Evolutionary conservation across 495 filamentous ascomycete genomes (phyloP).

Genomic region (Alectoria sarmentosa): DNA sequence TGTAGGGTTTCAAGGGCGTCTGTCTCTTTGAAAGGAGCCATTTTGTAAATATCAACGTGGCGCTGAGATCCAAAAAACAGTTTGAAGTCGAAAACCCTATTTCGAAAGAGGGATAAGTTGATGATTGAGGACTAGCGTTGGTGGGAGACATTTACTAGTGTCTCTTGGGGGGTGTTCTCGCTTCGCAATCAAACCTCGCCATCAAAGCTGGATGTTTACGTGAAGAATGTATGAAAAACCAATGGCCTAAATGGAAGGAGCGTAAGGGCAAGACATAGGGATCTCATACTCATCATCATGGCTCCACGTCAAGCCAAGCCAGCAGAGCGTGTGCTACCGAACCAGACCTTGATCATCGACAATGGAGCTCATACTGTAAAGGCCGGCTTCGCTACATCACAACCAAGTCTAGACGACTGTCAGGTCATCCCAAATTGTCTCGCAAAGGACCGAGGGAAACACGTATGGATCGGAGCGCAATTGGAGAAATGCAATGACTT

Average conservation of each 20-base stretch:
- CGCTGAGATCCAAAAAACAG: neutral
- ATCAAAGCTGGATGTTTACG: neutral
- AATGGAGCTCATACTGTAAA: slow-evolving; percentile 94
- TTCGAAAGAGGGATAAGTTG: neutral
- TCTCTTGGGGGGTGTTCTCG: neutral
- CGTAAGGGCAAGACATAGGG: neutral
- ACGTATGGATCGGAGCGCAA: slow-evolving; percentile 71
- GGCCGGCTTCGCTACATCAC: slow-evolving; percentile 64
- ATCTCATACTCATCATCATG: slow-evolving; percentile 12
- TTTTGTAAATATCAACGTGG: neutral
- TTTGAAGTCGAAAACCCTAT: neutral
- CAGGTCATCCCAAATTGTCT: slow-evolving; percentile 79
- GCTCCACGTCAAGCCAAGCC: slow-evolving; percentile 29
- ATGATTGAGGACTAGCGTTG: neutral
- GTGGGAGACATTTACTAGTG: neutral
- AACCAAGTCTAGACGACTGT: slow-evolving; percentile 45
- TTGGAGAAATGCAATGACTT: slow-evolving; percentile 79
- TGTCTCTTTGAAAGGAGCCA: slow-evolving; percentile 11
- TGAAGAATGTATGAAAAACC: too few relatives aligned
- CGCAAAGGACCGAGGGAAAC: slow-evolving; percentile 71
- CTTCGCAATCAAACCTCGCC: neutral
- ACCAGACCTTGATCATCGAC: slow-evolving; percentile 78
- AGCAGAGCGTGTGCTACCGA: slow-evolving; percentile 39
- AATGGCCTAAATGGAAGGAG: too few relatives aligned
- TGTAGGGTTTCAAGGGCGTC: slow-evolving; percentile 8